Conservation (phyloP, 2,329 filamentous ascomycete species). For the Fusarium ramigenum region DNA sequence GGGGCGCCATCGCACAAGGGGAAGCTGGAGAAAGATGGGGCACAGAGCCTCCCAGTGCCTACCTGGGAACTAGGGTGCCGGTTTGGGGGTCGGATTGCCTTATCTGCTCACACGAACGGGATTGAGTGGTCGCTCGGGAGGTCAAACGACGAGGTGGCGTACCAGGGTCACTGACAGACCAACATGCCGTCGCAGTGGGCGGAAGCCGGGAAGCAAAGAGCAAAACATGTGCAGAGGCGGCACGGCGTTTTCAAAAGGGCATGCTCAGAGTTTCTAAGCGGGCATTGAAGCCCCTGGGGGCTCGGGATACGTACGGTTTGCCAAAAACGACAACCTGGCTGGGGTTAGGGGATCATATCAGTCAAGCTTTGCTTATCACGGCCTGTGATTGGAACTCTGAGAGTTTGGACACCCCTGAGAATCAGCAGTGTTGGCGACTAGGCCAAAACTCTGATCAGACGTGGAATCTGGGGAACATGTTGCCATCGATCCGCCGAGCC, state of each 20-base stretch:
- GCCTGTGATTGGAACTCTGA: constrained; percentile 27
- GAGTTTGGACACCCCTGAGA: constrained; percentile 28
- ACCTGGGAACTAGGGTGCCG: constrained; percentile 5
- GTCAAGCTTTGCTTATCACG: constrained; percentile 30
- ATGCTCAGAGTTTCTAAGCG: constrained; percentile 11
- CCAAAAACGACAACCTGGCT: constrained; percentile 11
- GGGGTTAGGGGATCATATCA: constrained; percentile 31
- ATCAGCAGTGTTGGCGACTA: constrained; percentile 11
- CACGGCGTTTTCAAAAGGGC: constrained; percentile 3
- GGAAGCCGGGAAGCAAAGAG: not conserved
- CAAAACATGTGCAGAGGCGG: constrained; percentile 8
- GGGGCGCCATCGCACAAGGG: constrained; percentile 43
- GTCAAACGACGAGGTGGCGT: constrained; percentile 29
- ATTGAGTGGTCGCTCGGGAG: constrained; percentile 18
- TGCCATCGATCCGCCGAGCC: constrained; percentile 31
- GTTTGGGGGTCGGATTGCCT: constrained; percentile 34
- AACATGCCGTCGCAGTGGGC: constrained; percentile 9
- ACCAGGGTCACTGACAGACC: constrained; percentile 22
- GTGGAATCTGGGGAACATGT: constrained; percentile 39
- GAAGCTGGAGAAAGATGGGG: constrained; percentile 45
- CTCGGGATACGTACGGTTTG: constrained; percentile 31
- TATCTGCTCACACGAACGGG: constrained; percentile 35
- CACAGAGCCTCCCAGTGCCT: constrained; percentile 40
- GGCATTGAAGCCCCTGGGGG: constrained; percentile 9
- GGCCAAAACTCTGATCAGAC: constrained; percentile 16